phyloP scores from a whole-genome alignment of 2,329 filamentous ascomycete genomes.

The Neonectria coccinea region DNA sequence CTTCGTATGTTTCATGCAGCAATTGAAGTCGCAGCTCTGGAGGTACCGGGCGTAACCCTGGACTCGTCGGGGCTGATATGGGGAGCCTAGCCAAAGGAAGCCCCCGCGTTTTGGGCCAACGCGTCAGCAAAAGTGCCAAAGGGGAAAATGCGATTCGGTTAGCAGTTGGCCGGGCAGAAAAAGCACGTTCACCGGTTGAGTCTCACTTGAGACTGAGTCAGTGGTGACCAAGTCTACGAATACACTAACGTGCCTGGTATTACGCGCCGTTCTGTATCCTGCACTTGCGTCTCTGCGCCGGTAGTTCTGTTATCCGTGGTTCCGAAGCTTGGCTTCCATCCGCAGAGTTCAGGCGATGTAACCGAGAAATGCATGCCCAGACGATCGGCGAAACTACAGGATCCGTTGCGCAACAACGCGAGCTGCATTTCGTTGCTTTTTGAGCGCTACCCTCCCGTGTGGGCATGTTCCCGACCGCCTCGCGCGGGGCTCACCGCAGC shows the following conservation, averaged over 20 bases:
- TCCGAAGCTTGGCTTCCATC: background rate
- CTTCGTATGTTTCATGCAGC: conserved; percentile 16
- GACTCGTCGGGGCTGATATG: background rate
- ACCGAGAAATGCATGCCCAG: background rate
- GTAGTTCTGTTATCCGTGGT: background rate
- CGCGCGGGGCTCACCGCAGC: background rate
- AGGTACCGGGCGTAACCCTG: background rate
- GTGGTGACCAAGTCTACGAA: background rate
- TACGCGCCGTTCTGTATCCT: too few relatives aligned
- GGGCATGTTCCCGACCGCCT: background rate
- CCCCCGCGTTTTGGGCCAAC: conserved; percentile 8
- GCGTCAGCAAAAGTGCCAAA: background rate
- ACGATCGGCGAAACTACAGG: background rate
- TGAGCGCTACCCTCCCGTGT: background rate
- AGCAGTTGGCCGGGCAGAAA: background rate
- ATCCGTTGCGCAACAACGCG: too few relatives aligned
- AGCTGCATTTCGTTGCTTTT: background rate
- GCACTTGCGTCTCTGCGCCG: too few relatives aligned
- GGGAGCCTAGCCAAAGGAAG: background rate
- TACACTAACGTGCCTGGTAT: background rate
- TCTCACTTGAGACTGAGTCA: background rate
- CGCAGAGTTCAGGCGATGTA: background rate
- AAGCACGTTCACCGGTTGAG: background rate
- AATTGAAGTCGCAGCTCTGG: background rate
- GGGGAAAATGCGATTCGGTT: background rate